Conservation (phyloP, 306 rosid species). For the Cicer bijugum region DNA sequence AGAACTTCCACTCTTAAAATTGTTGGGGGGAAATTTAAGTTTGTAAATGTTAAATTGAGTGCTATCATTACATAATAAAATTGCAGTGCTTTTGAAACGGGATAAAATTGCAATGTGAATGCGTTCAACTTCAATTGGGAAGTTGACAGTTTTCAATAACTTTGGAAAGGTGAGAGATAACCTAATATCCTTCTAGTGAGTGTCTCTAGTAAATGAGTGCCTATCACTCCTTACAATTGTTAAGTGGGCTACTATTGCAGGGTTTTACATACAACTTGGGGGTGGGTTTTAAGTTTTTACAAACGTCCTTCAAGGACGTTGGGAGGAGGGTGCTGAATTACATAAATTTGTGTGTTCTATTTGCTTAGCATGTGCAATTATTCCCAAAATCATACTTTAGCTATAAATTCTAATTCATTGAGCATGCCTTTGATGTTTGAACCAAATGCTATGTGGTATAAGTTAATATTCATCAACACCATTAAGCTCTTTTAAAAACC, state of each 20-base stretch:
- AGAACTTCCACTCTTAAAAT: not conserved
- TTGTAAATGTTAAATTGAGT: not conserved
- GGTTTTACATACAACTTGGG: not conserved
- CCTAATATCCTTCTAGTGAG: not conserved
- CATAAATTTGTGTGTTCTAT: not conserved
- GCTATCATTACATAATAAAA: not conserved
- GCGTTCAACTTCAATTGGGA: not conserved
- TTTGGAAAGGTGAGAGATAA: not conserved
- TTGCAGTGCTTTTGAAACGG: not conserved
- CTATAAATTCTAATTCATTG: not conserved
- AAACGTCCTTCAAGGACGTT: no score
- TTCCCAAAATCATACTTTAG: not conserved
- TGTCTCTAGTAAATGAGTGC: not conserved
- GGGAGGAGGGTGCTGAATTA: not conserved
- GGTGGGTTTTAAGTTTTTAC: not conserved
- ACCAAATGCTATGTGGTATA: not conserved
- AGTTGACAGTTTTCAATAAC: not conserved
- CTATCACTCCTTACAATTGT: not conserved
- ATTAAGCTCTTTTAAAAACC: not conserved
- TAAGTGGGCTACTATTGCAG: not conserved
- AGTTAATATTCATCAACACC: not conserved
- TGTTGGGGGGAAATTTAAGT: not conserved
- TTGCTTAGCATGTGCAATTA: not conserved
- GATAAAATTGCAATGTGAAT: not conserved
- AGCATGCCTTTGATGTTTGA: conserved; percentile 15